Conservation (phyloP, 2,329 filamentous ascomycete species). For the Amphichorda felina region DNA sequence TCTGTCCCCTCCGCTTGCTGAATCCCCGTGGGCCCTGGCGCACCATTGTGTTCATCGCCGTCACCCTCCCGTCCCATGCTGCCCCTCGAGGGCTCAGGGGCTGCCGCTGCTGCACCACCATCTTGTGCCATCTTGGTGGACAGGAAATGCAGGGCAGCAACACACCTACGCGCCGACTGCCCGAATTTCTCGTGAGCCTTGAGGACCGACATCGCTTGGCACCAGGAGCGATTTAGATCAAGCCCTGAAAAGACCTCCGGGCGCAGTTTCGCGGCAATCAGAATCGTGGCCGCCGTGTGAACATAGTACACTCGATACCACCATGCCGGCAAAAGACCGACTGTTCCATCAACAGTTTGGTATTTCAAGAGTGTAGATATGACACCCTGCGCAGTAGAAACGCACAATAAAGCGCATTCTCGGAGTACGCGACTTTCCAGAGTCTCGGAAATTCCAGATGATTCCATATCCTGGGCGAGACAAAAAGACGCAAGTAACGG, state of each 20-base stretch:
- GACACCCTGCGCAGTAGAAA: constrained; percentile 18
- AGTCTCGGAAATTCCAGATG: constrained; percentile 7
- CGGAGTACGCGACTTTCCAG: constrained; percentile 15
- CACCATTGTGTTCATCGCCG: not conserved
- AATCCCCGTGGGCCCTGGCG: not conserved
- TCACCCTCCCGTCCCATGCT: constrained; percentile 6
- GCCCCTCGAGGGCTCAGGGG: not conserved
- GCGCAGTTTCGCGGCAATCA: constrained; percentile 21
- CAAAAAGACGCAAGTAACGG: constrained; percentile 20
- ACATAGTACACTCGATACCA: constrained; percentile 26
- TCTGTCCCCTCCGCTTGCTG: constrained; percentile 6
- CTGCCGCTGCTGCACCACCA: constrained; percentile 6
- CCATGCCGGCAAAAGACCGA: constrained; percentile 23
- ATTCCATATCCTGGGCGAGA: constrained; percentile 8
- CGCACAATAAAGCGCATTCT: constrained; percentile 21
- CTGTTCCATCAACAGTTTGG: constrained; percentile 15
- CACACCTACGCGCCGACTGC: constrained; percentile 17
- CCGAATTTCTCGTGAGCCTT: constrained; percentile 20
- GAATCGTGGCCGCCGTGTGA: constrained; percentile 21
- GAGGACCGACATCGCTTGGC: constrained; percentile 18
- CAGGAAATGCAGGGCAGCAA: constrained; percentile 19
- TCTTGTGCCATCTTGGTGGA: constrained; percentile 18
- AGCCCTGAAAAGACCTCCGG: constrained; percentile 15
- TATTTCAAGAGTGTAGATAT: constrained; percentile 16
- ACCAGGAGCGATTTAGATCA: constrained; percentile 17